phyloP scores from a whole-genome alignment of 768 basidiomycete species.

The Podaxis rugospora region DNA sequence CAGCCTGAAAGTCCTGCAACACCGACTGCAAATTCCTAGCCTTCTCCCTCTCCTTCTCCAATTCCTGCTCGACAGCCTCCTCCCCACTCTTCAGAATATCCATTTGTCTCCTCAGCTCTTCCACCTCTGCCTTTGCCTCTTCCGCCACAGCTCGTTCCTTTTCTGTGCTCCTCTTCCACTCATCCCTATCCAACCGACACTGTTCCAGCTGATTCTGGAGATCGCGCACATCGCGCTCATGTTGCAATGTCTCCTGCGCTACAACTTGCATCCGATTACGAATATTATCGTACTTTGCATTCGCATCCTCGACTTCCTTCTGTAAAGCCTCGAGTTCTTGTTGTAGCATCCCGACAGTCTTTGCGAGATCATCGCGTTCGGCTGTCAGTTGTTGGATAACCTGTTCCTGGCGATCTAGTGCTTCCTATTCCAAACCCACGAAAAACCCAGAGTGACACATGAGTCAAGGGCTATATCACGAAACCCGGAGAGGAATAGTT shows the following conservation, averaged over 20 bases:
- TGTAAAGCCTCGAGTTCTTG: constrained; percentile 74
- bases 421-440: constrained; percentile 62
- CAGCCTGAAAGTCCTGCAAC: constrained; percentile 90
- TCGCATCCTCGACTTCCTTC: constrained; percentile 67
- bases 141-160: constrained; percentile 72
- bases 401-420: constrained; percentile 91
- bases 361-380: constrained; percentile 69
- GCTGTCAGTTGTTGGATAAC: constrained; percentile 73
- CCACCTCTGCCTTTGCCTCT: constrained; percentile 55
- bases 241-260: constrained; percentile 62
- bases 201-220: constrained; percentile 84
- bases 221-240: constrained; percentile 81
- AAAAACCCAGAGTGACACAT: not conserved
- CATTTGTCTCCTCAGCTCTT: constrained; percentile 56
- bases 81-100: constrained; percentile 61
- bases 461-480: not conserved
- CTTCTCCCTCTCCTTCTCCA: constrained; percentile 70
- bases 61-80: constrained; percentile 48
- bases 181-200: constrained; percentile 73
- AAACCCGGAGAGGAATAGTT: constrained; percentile 19
- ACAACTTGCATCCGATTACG: constrained; percentile 62
- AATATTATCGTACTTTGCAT: constrained; percentile 64
- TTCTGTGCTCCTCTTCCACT: constrained; percentile 46
- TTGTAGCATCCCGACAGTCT: constrained; percentile 76
- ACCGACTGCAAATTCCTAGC: constrained; percentile 86